Conservation (phyloP, 371 early-diverging fungal genomes). For the Batrachochytrium dendrobatidis region DNA sequence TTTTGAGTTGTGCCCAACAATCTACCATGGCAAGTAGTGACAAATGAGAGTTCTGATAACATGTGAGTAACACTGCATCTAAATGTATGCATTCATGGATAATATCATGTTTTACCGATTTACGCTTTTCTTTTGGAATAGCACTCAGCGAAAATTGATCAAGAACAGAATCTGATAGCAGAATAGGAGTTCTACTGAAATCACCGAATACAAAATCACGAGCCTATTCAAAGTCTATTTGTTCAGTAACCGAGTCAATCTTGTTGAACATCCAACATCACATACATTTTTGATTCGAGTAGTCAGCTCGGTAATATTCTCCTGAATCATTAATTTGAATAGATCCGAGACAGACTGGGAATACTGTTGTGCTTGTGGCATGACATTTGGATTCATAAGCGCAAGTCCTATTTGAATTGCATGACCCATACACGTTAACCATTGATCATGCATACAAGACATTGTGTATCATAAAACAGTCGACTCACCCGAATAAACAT, state of each 20-base stretch:
- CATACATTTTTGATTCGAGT: constrained; percentile 58
- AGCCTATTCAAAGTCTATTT: constrained; percentile 45
- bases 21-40: constrained; percentile 90
- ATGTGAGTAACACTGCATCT: too few species aligned
- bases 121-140: constrained; percentile 65
- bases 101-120: constrained; percentile 43
- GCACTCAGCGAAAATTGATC: constrained; percentile 84
- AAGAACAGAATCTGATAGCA: constrained; percentile 71
- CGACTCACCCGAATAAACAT: constrained; percentile 80
- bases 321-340: constrained; percentile 90
- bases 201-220: constrained; percentile 77
- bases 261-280: too few species aligned
- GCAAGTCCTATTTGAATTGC: constrained; percentile 59
- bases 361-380: constrained; percentile 79
- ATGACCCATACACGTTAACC: background rate
- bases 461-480: too few species aligned
- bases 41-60: constrained; percentile 71
- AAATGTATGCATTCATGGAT: too few species aligned
- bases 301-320: constrained; percentile 70
- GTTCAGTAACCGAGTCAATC: too few species aligned
- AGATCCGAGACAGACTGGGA: constrained; percentile 78
- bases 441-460: too few species aligned
- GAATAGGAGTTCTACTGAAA: constrained; percentile 44
- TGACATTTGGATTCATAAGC: constrained; percentile 86
- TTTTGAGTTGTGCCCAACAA: constrained; percentile 76